Evolutionary conservation across 225 moss, liverwort and hornwort genomes (phyloP), one percentile per base, ranked within the genome.

Genomic region (Anthoceros angustus): DNA sequence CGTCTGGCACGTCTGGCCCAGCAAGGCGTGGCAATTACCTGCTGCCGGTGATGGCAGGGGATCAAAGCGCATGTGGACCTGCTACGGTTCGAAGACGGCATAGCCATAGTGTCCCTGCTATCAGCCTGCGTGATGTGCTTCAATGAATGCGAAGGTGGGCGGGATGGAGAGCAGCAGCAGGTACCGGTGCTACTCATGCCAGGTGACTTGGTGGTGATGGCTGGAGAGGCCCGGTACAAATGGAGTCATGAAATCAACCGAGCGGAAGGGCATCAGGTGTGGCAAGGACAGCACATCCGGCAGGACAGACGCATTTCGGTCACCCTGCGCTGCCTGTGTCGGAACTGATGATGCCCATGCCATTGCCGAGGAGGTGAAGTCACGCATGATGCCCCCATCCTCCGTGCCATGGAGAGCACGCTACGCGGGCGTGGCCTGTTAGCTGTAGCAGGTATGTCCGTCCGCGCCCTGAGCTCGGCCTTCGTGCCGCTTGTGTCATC

Each of bases 181-280:
- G 86, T 83, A 75, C 83, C 82, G 15, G 78, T 89, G 48, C 66
- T 90, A 66, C 69, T 93, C 46, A 73, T 63, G 40, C 89, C 86
- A 48, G 93, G 93, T 67, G 89, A 93, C 64, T 77, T 93, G 67
- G 73, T 93, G 0, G 40, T 78, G 65, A 45, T 85, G 64, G 74
- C 77, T 42, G 93, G 78, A 10, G 41, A 77, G 42, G 87, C 86
- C 12, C 74, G 93, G 24, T 93, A 90, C 40, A 68, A 75, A 23
- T 93, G 93, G 93, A 90, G 87, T 43, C 93, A 93, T 66, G 93
- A 90, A 71, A 90, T 93, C 9, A 77, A 75, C 42, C 86, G 87
- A 24, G 69, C 70, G 38, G 69, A 70, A 63, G 69, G 70, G 65
- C 72, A 80, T 49, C 93, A 93, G 79, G 77, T 83, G 8, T 93